These are phyloP conservation scores for Cladophialophora chaetospira DNA, from an alignment of 2,329 filamentous ascomycete genomes.

Conservation along the genomic window DNA sequence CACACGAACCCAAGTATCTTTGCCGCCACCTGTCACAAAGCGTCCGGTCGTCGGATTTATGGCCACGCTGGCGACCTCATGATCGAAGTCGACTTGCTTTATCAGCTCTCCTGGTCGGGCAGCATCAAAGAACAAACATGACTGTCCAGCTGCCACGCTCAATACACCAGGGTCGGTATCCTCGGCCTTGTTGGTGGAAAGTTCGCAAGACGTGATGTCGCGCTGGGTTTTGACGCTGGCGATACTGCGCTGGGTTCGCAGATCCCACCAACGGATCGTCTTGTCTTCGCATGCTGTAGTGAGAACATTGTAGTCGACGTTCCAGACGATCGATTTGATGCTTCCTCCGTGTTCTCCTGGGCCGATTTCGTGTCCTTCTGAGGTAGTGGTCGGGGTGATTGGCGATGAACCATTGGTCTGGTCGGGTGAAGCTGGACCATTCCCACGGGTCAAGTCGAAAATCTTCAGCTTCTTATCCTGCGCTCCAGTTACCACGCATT, in stretches of 20 bases:
- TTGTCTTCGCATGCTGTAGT: conserved; percentile 91
- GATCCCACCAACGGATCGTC: conserved; percentile 90
- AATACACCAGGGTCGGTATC: conserved; percentile 74
- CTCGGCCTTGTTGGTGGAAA: conserved; percentile 66
- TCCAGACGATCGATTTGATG: conserved; percentile 98
- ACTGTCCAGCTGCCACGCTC: conserved; percentile 91
- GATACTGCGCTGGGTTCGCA: conserved; percentile 73
- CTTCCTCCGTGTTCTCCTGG: conserved; percentile 78
- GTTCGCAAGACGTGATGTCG: conserved; percentile 87
- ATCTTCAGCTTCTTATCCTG: conserved; percentile 96
- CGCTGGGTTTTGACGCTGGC: conserved; percentile 78
- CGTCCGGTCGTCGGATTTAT: conserved; percentile 79
- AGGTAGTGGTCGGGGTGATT: conserved; percentile 41
- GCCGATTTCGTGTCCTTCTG: conserved; percentile 69
- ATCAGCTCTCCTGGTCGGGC: conserved; percentile 67
- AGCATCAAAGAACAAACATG: conserved; percentile 88
- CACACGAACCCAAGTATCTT: conserved; percentile 94
- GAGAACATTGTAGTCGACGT: conserved; percentile 80
- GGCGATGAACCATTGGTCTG: conserved; percentile 42
- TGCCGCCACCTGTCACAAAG: conserved; percentile 86
- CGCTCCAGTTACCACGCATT: conserved; percentile 84
- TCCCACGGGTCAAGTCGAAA: conserved; percentile 69
- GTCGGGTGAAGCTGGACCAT: conserved; percentile 47
- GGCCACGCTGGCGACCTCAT: conserved; percentile 88
- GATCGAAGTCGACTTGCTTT: conserved; percentile 76